Percentiles rank a stretch among this genome's conserved stretches.
These are phyloP conservation scores for Boletus vinaceobasis DNA, from an alignment of 768 basidiomycete species.

Conservation along the genomic window DNA sequence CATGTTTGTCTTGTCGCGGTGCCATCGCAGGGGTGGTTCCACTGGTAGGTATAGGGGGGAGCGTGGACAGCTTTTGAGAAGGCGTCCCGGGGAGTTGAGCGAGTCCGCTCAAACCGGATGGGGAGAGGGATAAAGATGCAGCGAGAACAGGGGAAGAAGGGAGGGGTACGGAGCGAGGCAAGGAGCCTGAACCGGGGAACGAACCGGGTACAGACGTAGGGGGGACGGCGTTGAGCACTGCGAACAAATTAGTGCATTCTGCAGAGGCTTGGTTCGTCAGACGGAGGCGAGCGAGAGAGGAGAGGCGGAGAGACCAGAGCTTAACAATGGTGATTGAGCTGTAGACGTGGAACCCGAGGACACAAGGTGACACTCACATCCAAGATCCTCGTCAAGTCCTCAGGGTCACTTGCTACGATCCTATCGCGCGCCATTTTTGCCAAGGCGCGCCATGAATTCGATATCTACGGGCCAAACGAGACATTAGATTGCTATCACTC, in stretches of 20 bases:
- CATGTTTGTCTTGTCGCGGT: conserved; percentile 22
- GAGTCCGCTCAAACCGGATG: conserved; percentile 18
- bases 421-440: conserved; percentile 83
- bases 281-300: conserved; percentile 73
- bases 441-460: conserved; percentile 82
- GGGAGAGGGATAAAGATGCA: conserved; percentile 15
- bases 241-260: conserved; percentile 78
- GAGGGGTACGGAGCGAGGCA: conserved; percentile 4
- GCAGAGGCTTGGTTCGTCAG: conserved; percentile 86
- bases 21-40: background rate
- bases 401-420: conserved; percentile 66
- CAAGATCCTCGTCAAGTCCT: conserved; percentile 60
- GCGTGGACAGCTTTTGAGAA: conserved; percentile 12
- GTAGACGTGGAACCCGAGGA: background rate
- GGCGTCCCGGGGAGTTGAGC: conserved; percentile 25
- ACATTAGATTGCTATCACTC: conserved; percentile 13
- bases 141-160: conserved; percentile 35
- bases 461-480: conserved; percentile 51
- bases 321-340: conserved; percentile 26
- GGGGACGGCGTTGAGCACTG: conserved; percentile 59
- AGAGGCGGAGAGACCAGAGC: conserved; percentile 84
- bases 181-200: conserved; percentile 40
- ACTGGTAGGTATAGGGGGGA: background rate
- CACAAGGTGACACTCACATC: conserved; percentile 46
- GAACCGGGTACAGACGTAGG: conserved; percentile 50